phyloP scores from a whole-genome alignment of 192 early-diverging fungal species.

The Coemansia sp. region DNA sequence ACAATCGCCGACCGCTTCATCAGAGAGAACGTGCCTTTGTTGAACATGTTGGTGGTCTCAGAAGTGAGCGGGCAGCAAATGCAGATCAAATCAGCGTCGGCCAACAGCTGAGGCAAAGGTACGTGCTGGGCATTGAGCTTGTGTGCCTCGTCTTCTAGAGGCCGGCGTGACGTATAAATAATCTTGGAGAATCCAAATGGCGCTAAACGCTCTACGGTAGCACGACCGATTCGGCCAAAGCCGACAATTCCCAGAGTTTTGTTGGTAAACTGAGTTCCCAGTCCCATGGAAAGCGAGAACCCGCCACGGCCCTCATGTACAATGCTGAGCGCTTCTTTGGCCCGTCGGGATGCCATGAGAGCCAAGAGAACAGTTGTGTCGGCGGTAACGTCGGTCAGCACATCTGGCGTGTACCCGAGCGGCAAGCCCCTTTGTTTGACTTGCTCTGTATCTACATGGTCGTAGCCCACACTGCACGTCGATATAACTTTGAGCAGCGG shows the following conservation, averaged over 20 bases:
- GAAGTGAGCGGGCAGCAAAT: slow-evolving; percentile 72
- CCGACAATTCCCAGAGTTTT: slow-evolving; percentile 87
- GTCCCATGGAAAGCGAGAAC: slow-evolving; percentile 29
- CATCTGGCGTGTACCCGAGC: slow-evolving; percentile 83
- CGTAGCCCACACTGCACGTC: slow-evolving; percentile 80
- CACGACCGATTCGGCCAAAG: slow-evolving; percentile 77
- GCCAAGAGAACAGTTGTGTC: slow-evolving; percentile 77
- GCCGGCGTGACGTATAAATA: slow-evolving; percentile 62
- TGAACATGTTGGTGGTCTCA: slow-evolving; percentile 71
- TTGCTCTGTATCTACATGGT: slow-evolving; percentile 69
- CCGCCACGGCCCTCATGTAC: slow-evolving; percentile 16
- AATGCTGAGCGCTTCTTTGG: slow-evolving; percentile 59
- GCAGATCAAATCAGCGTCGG: slow-evolving; percentile 69
- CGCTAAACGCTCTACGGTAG: slow-evolving; percentile 67
- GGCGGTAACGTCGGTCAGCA: slow-evolving; percentile 85
- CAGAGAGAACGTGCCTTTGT: slow-evolving; percentile 59
- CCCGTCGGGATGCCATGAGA: slow-evolving; percentile 67
- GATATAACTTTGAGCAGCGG: slow-evolving; percentile 68
- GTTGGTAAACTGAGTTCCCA: slow-evolving; percentile 71
- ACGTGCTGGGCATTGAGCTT: slow-evolving; percentile 56
- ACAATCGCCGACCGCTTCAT: slow-evolving; percentile 74
- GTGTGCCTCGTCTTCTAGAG: slow-evolving; percentile 53
- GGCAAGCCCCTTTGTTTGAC: slow-evolving; percentile 52
- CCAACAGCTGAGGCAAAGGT: slow-evolving; percentile 61
- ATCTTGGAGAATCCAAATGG: slow-evolving; percentile 69